Base-by-base conservation (phyloP, 1,284 basidiomycete genomes). In the Pseudozyma tsukubaensis region DNA sequence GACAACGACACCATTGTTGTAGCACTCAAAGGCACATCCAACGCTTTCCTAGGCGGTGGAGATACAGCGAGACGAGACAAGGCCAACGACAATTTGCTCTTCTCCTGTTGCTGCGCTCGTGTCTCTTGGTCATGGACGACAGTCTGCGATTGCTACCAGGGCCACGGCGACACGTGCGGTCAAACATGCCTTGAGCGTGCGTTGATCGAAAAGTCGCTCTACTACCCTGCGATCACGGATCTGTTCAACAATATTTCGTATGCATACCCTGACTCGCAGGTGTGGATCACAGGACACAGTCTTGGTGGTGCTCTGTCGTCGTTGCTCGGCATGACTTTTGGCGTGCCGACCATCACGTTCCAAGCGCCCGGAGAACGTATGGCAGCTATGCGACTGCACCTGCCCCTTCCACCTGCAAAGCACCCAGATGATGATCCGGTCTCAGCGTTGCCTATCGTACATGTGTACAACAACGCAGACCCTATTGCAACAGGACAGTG, bases 51-150 rank as follows among this genome's bases (percentile, higher is more conserved):
- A 49, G 89, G 90, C 5, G 92, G 92, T 0, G 94, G 93, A 0
- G 91, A 93, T 14, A 98, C 96, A 13, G 88, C 89, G 1, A 91
- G 90, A 86, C 95, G 95, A 79, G 95, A 98, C 87, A 97, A 93
- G 86, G 85, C 92, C 53, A 98, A 97, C 85, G 94, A 97, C 85
- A 98, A 98, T 78, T 85, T 99, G n/a, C 86, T 98, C 58, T 99
- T 98, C 86, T 97, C 94, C 57, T 99, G 96, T 86, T 99, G 96
- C 86, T 99, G 96, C 85, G 97, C 97, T 0, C 88, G 90, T 18
- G 90, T 99, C 24, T 93, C 93, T 82, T 97, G 94, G 90, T 91
- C 92, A 6, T 99, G 96, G 96, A 90, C 91, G 44, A 89, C 94
- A 0, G 96, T 98, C 6, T 99, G 97, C 85, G 92, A 91, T 64